A percentile compares a stretch with the other conserved stretches of the same genome.
phyloP scores from a whole-genome alignment of 768 basidiomycete species.

The Fibroporia radiculosa region DNA sequence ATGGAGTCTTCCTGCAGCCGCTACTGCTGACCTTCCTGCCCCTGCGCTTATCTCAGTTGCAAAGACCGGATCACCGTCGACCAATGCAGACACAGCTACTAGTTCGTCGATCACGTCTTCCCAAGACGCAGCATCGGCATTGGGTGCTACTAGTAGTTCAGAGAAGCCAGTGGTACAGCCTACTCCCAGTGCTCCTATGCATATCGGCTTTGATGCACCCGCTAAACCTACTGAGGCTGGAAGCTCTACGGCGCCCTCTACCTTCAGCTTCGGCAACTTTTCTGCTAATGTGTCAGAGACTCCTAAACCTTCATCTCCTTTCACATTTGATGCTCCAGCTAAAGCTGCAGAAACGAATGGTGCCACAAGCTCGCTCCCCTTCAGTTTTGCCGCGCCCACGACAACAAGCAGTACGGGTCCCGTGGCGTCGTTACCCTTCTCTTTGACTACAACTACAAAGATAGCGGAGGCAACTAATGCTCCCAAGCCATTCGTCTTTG shows the following conservation, averaged over 20 bases:
- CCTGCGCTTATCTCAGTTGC: no score
- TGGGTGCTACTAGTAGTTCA: neutral
- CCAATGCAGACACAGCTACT: neutral
- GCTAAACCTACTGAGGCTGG: constrained; percentile 8
- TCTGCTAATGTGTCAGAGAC: constrained; percentile 8
- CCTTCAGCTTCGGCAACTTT: constrained; percentile 7
- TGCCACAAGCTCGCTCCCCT: neutral
- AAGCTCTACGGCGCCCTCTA: constrained; percentile 1
- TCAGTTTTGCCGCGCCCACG: neutral
- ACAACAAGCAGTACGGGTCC: neutral
- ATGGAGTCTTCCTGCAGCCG: no score
- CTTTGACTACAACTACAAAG: neutral
- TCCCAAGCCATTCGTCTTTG: constrained; percentile 16
- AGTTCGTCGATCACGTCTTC: neutral
- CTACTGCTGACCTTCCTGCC: no score
- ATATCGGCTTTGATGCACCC: constrained; percentile 5
- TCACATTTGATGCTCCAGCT: neutral
- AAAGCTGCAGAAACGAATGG: neutral
- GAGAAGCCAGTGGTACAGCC: constrained; percentile 7
- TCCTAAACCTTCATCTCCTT: neutral
- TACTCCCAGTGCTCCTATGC: constrained; percentile 1
- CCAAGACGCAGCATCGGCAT: neutral
- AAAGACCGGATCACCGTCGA: no score
- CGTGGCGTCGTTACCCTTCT: neutral
- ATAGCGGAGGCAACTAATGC: constrained; percentile 3